Evolutionary conservation across 2,329 filamentous ascomycete genomes (phyloP).

Genomic region (Neofusicoccum sp.): DNA sequence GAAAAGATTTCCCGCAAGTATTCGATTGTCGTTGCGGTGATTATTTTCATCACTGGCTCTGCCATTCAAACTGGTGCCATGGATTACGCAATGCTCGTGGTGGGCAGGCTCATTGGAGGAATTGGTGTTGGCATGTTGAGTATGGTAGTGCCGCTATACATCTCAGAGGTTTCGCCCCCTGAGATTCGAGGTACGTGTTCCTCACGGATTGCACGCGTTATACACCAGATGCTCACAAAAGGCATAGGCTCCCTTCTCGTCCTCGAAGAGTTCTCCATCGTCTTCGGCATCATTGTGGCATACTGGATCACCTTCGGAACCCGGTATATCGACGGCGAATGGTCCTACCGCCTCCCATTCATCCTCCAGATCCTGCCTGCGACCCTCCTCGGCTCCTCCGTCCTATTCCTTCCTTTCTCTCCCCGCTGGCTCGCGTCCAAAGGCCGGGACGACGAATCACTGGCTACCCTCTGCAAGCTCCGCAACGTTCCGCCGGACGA

Average conservation of each 20-base stretch:
- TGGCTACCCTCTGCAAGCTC: constrained; percentile 47
- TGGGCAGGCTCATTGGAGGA: constrained; percentile 51
- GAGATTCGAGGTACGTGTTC: constrained; percentile 38
- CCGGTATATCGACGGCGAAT: constrained; percentile 40
- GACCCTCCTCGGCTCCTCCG: constrained; percentile 38
- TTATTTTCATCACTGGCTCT: constrained; percentile 52
- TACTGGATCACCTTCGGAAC: constrained; percentile 57
- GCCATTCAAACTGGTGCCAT: constrained; percentile 51
- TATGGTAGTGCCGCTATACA: constrained; percentile 52
- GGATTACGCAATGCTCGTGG: constrained; percentile 51
- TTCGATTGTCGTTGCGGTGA: constrained; percentile 51
- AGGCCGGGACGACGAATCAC: constrained; percentile 46
- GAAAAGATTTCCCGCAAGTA: constrained; percentile 54
- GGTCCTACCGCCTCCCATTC: constrained; percentile 48
- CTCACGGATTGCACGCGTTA: too few species aligned
- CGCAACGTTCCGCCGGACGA: constrained; percentile 51
- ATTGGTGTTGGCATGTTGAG: constrained; percentile 51
- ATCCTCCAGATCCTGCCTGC: constrained; percentile 46
- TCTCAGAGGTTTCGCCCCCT: constrained; percentile 50
- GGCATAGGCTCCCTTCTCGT: constrained; percentile 45
- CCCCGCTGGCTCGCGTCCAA: constrained; percentile 35
- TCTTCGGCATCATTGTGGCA: constrained; percentile 50
- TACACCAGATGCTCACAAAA: background rate
- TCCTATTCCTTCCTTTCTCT: constrained; percentile 42
- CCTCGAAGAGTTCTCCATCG: constrained; percentile 47